Evolutionary conservation across 2,329 filamentous ascomycete species (phyloP), one percentile per base, ranked within the genome.

Genomic region (Hymenoscyphus infarciens): DNA sequence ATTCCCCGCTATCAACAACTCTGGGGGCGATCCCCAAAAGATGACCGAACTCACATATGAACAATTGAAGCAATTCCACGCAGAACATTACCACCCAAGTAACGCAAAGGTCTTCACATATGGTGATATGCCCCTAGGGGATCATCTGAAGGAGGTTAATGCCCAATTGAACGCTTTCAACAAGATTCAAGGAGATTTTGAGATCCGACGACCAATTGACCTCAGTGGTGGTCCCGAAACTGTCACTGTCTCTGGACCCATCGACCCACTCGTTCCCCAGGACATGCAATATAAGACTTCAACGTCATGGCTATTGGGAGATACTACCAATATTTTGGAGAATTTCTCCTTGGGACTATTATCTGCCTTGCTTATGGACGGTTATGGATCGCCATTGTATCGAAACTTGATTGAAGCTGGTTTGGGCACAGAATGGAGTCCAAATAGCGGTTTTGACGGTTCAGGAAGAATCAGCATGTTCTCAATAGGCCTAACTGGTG

Each of bases 21-120:
- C 94, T 1, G 95, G 95, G 38, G 95, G 95, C 61, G 95, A 99
- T 74, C 95, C 95, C 0, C 89, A 95, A 72, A 96, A 94, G 76
- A 99, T 99, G 71, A 97, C 95, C 33, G 91, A 98, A 70, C 80
- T 99, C 64, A 98, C 93, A 0, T 93, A 97, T 76, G 86, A 94
- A 71, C 91, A 97, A 74, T 81, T 99, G 57, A 89, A 87, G 72
- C 85, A 88, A 52, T 99, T 97, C 75, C 96, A 98, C 68, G 88
- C 88, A 53, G 86, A 92, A 68, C 92, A 99, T 77, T 99, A 99
- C 75, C 94, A 99, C 75, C 95, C 95, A 0, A 98, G 92, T 78
- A 99, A 99, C 76, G 90, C 94, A 55, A 98, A 97, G 77, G 82
- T 99, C 53, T 87, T 98, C 72, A 97, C 95, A 0, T 99, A 99